These are phyloP conservation scores for Camptophora hylomeconis DNA, from an alignment of 2,329 filamentous ascomycete species.

Conservation along the genomic window DNA sequence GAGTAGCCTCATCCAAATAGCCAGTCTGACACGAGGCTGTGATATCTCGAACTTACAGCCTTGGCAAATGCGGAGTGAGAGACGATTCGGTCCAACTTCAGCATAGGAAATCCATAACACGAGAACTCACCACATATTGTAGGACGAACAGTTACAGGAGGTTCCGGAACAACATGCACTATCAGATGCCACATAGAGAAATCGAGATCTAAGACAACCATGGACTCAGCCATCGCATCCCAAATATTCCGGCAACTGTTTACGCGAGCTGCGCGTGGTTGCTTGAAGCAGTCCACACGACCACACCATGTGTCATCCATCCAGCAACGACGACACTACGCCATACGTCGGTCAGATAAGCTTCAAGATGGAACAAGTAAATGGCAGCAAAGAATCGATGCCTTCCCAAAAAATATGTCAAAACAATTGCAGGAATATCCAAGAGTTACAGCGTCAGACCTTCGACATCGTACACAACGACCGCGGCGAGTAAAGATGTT, in stretches of 20 bases:
- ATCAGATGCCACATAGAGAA: too few relatives aligned
- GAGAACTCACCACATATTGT: too few relatives aligned
- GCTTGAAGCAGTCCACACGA: constrained; percentile 26
- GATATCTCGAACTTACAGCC: too few relatives aligned
- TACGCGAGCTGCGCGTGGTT: constrained; percentile 54
- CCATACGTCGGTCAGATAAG: constrained; percentile 21
- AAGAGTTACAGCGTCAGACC: constrained; percentile 67
- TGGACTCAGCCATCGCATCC: constrained; percentile 71
- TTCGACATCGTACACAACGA: constrained; percentile 59
- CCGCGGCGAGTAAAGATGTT: constrained; percentile 91
- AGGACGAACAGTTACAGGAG: too few relatives aligned
- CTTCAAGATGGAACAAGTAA: constrained; percentile 48
- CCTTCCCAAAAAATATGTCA: constrained; percentile 62
- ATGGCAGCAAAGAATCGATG: constrained; percentile 74
- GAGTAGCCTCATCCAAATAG: too few relatives aligned
- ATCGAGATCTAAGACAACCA: too few relatives aligned
- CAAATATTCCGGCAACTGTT: constrained; percentile 80
- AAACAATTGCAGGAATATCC: constrained; percentile 75
- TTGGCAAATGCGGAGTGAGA: too few relatives aligned
- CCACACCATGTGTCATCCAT: constrained; percentile 7
- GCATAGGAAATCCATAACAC: too few relatives aligned
- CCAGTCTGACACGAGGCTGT: too few relatives aligned
- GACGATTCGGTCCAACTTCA: too few relatives aligned
- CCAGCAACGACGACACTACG: constrained; percentile 27
- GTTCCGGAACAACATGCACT: too few relatives aligned